These are phyloP conservation scores for Rhytidhysteron rufulum DNA, from an alignment of 2,329 filamentous ascomycete genomes.

Conservation along the genomic window DNA sequence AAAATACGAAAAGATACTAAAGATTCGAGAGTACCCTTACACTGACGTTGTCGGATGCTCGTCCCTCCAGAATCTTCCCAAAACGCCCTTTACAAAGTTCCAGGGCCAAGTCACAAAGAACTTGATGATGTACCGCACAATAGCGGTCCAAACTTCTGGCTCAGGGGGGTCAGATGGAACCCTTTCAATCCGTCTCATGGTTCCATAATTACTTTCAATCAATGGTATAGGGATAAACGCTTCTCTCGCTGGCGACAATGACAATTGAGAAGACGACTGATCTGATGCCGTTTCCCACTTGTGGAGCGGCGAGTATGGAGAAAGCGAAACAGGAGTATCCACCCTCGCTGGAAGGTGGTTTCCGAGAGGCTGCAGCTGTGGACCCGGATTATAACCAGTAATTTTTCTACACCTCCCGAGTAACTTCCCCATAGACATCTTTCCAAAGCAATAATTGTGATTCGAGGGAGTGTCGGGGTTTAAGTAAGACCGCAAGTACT, in stretches of 20 bases:
- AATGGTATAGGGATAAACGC: neutral
- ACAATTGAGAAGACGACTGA: neutral
- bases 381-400: constrained; percentile 22
- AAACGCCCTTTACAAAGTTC: neutral
- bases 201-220: neutral
- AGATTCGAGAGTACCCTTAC: neutral
- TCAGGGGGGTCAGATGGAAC: neutral
- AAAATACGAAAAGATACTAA: too few species aligned
- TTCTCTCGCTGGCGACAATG: neutral
- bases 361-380: constrained; percentile 12
- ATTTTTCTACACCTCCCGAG: constrained; percentile 22
- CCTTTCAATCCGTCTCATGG: neutral
- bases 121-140: constrained; percentile 1
- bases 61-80: neutral
- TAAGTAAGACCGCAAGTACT: constrained; percentile 19
- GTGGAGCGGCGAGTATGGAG: neutral
- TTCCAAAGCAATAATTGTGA: constrained; percentile 17
- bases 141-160: neutral
- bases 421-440: constrained; percentile 22
- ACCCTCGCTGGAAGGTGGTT: neutral
- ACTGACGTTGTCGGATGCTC: neutral
- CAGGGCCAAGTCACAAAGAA: constrained; percentile 3
- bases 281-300: neutral
- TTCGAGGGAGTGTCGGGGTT: constrained; percentile 19
- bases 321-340: neutral